A percentile compares a stretch with the other conserved stretches of the same genome.
Conservation (phyloP, 202 grass and related monocot species). For the Zoysia matrella region DNA sequence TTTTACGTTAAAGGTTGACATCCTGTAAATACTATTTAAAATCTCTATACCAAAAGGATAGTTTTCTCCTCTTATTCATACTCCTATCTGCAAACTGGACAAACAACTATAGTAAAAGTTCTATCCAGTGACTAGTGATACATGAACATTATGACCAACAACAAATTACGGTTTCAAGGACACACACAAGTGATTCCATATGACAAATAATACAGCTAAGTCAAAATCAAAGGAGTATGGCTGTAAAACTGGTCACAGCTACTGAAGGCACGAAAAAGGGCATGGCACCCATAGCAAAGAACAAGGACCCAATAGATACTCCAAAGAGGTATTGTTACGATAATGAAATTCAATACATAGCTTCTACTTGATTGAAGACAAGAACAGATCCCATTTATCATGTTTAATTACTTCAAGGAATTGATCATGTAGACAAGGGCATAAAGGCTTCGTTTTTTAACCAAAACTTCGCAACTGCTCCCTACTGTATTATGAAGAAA, state of each 20-base stretch:
- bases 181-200: background rate
- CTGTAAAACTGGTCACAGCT: background rate
- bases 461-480: background rate
- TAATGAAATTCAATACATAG: background rate
- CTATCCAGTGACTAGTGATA: background rate
- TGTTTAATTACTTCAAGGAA: background rate
- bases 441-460: background rate
- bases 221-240: background rate
- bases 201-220: background rate
- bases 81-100: background rate
- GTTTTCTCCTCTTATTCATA: background rate
- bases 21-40: background rate
- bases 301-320: background rate
- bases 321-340: background rate
- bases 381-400: background rate
- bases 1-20: background rate
- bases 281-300: background rate
- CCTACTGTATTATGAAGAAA: background rate
- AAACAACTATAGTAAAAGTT: background rate
- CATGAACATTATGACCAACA: background rate
- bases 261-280: background rate
- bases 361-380: background rate
- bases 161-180: background rate
- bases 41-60: background rate
- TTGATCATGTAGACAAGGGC: background rate